phyloP scores from a whole-genome alignment of 2,329 filamentous ascomycete species.

The Ophiostoma himal-ulmi region DNA sequence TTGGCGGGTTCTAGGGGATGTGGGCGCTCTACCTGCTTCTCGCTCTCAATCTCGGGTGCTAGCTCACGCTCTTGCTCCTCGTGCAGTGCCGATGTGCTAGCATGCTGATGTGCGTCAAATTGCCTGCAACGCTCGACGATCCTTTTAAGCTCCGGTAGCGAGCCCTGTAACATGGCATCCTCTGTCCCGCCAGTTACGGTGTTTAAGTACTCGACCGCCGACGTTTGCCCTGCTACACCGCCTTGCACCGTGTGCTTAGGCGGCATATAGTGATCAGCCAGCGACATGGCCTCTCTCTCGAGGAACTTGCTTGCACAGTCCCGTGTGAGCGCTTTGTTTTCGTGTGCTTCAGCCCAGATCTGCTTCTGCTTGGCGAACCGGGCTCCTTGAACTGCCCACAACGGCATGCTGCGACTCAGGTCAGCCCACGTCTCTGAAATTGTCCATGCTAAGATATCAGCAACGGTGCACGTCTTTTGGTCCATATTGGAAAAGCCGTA shows the following conservation, averaged over 20 bases:
- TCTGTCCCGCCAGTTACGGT: not conserved
- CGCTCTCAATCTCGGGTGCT: conserved; percentile 56
- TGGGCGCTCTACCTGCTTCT: conserved; percentile 50
- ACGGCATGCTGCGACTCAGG: conserved; percentile 43
- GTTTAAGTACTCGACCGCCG: not conserved
- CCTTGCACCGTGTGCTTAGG: not conserved
- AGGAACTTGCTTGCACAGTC: not conserved
- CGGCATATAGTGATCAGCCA: conserved; percentile 6
- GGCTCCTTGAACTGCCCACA: conserved; percentile 57
- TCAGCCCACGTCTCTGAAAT: conserved; percentile 53
- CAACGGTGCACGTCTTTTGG: conserved; percentile 37
- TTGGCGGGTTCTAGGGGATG: conserved; percentile 33
- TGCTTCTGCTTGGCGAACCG: conserved; percentile 39
- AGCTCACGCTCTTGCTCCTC: conserved; percentile 68
- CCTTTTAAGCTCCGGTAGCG: not conserved
- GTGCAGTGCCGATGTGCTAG: conserved; percentile 37
- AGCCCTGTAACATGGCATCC: not conserved
- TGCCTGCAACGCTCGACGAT: not conserved
- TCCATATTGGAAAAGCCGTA: conserved; percentile 18
- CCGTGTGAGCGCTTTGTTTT: conserved; percentile 24
- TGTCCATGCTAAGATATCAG: conserved; percentile 54
- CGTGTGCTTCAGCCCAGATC: not conserved
- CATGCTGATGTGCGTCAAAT: not conserved
- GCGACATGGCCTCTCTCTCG: conserved; percentile 13
- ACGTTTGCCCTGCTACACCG: no score